These are phyloP conservation scores for Melaleuca alternifolia DNA, from an alignment of 345 rosid genomes.

Conservation along the genomic window DNA sequence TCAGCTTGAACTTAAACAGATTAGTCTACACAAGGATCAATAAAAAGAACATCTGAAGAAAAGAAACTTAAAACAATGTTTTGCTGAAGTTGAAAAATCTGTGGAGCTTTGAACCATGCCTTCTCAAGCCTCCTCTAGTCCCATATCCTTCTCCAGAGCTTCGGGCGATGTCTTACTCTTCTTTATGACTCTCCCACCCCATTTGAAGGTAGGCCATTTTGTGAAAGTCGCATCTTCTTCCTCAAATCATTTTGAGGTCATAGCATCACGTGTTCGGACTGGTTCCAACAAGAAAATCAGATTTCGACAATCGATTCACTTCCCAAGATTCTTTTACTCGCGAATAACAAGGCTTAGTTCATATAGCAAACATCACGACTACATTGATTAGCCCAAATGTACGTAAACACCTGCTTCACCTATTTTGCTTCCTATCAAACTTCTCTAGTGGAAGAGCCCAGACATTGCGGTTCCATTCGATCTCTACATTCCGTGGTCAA, in stretches of 20 bases:
- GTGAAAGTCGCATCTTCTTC: neutral
- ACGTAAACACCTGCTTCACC: neutral
- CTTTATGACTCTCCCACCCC: neutral
- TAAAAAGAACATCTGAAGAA: too few relatives aligned
- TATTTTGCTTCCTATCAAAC: too few relatives aligned
- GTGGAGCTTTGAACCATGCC: neutral
- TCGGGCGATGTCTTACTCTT: neutral
- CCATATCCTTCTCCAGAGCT: neutral
- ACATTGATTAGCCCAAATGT: neutral
- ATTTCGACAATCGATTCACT: neutral
- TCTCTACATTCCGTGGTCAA: accelerated
- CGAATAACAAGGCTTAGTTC: neutral
- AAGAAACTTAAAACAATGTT: neutral
- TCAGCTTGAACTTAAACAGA: too few relatives aligned
- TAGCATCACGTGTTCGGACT: neutral
- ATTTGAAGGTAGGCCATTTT: neutral
- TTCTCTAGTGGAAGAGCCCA: neutral
- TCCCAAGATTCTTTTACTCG: neutral
- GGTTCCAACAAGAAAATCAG: neutral
- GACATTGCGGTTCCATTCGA: neutral
- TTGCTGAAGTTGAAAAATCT: neutral
- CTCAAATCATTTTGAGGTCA: neutral
- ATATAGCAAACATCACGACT: neutral
- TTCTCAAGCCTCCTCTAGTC: too few relatives aligned
- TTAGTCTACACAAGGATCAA: too few relatives aligned